A percentile compares a stretch with the other conserved stretches of the same genome.
Evolutionary conservation across 768 basidiomycete species (phyloP).

Genomic region (Termitomyces sp.): DNA sequence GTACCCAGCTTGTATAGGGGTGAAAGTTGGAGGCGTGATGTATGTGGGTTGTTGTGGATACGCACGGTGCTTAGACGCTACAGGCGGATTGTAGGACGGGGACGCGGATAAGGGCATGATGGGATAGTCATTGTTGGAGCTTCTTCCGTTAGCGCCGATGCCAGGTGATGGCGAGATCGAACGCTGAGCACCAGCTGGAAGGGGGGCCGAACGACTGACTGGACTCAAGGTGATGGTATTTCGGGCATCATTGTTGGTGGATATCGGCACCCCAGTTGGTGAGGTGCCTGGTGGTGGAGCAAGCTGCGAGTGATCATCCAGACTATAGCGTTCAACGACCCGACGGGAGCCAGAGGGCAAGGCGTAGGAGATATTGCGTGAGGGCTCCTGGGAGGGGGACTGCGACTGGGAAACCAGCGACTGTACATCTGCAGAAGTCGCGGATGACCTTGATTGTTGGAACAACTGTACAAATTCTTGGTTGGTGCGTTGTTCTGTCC

Average conservation of each 20-base stretch:
- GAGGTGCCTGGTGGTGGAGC: slow-evolving; percentile 28
- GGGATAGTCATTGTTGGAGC: slow-evolving; percentile 30
- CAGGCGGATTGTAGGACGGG: slow-evolving; percentile 55
- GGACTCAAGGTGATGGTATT: slow-evolving; percentile 12
- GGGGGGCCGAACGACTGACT: slow-evolving; percentile 23
- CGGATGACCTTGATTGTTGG: slow-evolving; percentile 17
- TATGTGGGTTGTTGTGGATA: slow-evolving; percentile 75
- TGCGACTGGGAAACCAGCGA: slow-evolving; percentile 22
- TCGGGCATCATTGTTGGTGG: slow-evolving; percentile 23
- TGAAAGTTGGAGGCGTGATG: slow-evolving; percentile 53
- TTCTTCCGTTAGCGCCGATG: slow-evolving; percentile 21
- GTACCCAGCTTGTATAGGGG: slow-evolving; percentile 57
- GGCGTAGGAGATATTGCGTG: slow-evolving; percentile 38
- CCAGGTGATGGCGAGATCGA: slow-evolving; percentile 35
- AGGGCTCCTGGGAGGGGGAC: slow-evolving; percentile 27
- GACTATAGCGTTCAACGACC: slow-evolving; percentile 46
- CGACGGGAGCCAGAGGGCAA: slow-evolving; percentile 39
- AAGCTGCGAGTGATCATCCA: slow-evolving; percentile 38
- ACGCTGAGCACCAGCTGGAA: slow-evolving; percentile 40
- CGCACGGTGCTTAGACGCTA: slow-evolving; percentile 62
- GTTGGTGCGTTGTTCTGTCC: slow-evolving; percentile 18
- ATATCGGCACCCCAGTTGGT: slow-evolving; percentile 26
- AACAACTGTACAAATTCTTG: slow-evolving; percentile 13
- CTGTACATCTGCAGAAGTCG: slow-evolving; percentile 24
- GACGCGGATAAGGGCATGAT: slow-evolving; percentile 55